Percentiles rank a stretch among this genome's conserved stretches.
Evolutionary conservation across 257 asterid species (phyloP).

Genomic region (Nicotiana tomentosiformis): DNA sequence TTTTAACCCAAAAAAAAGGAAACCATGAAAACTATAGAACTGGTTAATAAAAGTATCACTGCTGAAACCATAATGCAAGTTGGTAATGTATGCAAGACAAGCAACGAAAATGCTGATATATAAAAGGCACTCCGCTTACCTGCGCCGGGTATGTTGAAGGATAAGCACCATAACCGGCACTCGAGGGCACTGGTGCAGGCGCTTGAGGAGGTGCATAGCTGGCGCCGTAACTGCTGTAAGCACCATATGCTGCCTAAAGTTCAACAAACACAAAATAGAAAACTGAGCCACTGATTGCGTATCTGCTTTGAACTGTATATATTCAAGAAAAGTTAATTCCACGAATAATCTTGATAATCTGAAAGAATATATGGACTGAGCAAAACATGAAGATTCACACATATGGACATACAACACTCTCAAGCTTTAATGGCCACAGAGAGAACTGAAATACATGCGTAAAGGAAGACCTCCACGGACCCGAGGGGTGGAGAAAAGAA

Average conservation of each 20-base stretch:
- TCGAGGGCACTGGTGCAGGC: conserved; percentile 70
- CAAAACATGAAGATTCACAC: background rate
- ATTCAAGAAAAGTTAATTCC: background rate
- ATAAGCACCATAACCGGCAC: conserved; percentile 76
- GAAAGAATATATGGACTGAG: conserved; percentile 1
- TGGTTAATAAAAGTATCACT: background rate
- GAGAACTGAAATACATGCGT: background rate
- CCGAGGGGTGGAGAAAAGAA: background rate
- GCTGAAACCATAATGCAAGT: background rate
- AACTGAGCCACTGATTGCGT: background rate
- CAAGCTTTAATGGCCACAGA: background rate
- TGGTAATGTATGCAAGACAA: background rate
- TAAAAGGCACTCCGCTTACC: conserved; percentile 30
- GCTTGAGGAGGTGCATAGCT: conserved; percentile 60
- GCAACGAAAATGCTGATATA: background rate
- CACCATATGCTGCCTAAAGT: conserved; percentile 60
- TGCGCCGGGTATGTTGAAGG: conserved; percentile 75
- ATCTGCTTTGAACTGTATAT: background rate
- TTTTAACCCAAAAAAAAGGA: background rate
- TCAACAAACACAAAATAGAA: background rate
- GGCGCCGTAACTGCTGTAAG: conserved; percentile 63
- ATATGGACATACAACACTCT: background rate
- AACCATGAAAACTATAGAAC: background rate
- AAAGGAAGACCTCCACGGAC: background rate
- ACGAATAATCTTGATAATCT: background rate